Evolutionary conservation across 2,329 filamentous ascomycete genomes (phyloP), one percentile per base, ranked within the genome.

Genomic region (Diplodia scrobiculata): DNA sequence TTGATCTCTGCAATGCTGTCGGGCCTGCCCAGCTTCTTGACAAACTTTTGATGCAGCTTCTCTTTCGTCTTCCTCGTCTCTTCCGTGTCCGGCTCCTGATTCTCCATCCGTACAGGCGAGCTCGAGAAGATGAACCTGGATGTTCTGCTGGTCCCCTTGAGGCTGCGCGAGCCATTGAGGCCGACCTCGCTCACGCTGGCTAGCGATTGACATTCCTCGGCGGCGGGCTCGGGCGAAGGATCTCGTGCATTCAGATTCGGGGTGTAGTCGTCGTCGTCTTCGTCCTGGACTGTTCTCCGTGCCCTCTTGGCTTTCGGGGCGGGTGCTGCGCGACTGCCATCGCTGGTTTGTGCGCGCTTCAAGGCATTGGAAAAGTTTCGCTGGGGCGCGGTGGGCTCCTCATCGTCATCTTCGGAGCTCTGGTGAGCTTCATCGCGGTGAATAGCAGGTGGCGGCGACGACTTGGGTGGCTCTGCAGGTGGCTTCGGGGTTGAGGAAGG

Each of bases 21-120:
- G 0, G 92, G 89, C 51, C 90, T 87, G 0, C 94, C 93, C 2
- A 99, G 85, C 76, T 94, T 97, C 82, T 91, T 91, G 36, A 98
- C 89, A 73, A 98, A 99, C 71, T 88, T 90, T 68, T 85, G 83
- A 74, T 97, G 95, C 27, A 97, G 80, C 58, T 87, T 87, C 67
- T 90, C 86, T 73, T 89, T 92, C 67, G 83, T 82, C 68, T 81
- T 84, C 70, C 79, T 84, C 1, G 81, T 81, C 2, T 79, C 79
- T 63, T 85, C 85, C 6, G 83, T 81, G 14, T 86, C 83, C 0
- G 73, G 70, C 10, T 77, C 76, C 2, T 78, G 76, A 4, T 78
- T 74, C 48, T 75, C 72, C n/a, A 70, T 70, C 45, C 68, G 68
- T 6, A 68, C 55, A 5, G 76, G 74, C 3, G 81, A 85, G 70